Base-by-base conservation (phyloP, 306 rosid species). In the Castanopsis chinensis region DNA sequence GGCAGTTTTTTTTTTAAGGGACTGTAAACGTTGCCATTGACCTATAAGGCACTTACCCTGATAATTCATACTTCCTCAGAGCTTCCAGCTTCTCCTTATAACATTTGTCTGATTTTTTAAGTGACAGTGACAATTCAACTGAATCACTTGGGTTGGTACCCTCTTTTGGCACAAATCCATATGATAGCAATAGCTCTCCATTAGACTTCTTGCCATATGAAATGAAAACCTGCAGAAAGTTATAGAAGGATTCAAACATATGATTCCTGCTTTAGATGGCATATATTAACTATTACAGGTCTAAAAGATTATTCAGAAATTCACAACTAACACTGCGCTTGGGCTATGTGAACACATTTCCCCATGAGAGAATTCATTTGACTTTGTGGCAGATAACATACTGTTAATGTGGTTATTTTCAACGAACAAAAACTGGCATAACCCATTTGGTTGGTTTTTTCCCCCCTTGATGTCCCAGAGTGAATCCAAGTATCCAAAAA, bases 131-230 rank as follows among this genome's bases (percentile, higher is more conserved):
- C 78, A 95, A 80, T 90, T 92, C 97, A 81, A 93, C 99, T 10
- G 97, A 91, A 83, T 92, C 99, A 63, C 90, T 80, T 60, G 98
- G 96, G 84, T 95, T 95, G 67, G 92, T 87, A 10, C 99, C 99
- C 87, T 92, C 97, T 84, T 84, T 91, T 41, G 97, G 97, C 74
- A 92, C 98, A 93, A 92, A 94, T 12, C 99, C 97, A 73, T 95
- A 95, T 8, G 99, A 95, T 27, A 95, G 81, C 87, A 95, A 85
- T 52, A 91, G 89, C 90, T 95, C 98, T 81, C 97, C 97, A 6
- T 92, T 95, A 63, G 99, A 95, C 85, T 95, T 95, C 77, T 89
- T 95, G 21, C 97, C 97, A 76, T 92, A 95, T 0, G 99, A 95
- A 84, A 95, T 95, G 83, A 92, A 95, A 76, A 95, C 98, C 99